Conservation (phyloP, 2,329 filamentous ascomycete genomes). For the Trichoderma guizhouense region DNA sequence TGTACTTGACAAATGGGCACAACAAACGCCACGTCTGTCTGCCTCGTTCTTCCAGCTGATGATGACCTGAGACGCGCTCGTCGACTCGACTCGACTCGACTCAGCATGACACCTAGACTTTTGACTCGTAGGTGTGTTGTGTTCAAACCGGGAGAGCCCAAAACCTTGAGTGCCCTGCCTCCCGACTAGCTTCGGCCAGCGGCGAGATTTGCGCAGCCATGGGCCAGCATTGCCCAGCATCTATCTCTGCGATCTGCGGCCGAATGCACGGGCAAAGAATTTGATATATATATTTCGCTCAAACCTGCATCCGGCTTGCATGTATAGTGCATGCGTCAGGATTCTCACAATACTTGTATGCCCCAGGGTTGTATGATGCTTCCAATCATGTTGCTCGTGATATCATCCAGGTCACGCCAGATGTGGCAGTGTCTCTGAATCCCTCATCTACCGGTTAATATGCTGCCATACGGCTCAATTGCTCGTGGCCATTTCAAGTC, state of each 20-base stretch:
- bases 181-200: background rate
- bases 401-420: constrained; percentile 17
- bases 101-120: background rate
- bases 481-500: background rate
- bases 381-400: constrained; percentile 15
- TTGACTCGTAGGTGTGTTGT: background rate
- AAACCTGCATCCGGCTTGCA: constrained; percentile 12
- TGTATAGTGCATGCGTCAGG: constrained; percentile 14
- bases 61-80: background rate
- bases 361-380: constrained; percentile 5
- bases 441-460: constrained; percentile 17
- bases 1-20: background rate
- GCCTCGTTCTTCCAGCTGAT: background rate
- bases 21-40: constrained; percentile 5
- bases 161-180: background rate
- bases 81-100: background rate
- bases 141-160: background rate
- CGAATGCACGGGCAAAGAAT: background rate
- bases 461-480: constrained; percentile 12
- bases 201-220: constrained; percentile 3
- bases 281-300: constrained; percentile 16
- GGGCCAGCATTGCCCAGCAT: constrained; percentile 4
- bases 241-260: constrained; percentile 9
- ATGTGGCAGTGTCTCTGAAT: constrained; percentile 16
- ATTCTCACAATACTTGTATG: constrained; percentile 1